Conservation (phyloP, 129 eudicot species). For the Centaurea solstitialis region DNA sequence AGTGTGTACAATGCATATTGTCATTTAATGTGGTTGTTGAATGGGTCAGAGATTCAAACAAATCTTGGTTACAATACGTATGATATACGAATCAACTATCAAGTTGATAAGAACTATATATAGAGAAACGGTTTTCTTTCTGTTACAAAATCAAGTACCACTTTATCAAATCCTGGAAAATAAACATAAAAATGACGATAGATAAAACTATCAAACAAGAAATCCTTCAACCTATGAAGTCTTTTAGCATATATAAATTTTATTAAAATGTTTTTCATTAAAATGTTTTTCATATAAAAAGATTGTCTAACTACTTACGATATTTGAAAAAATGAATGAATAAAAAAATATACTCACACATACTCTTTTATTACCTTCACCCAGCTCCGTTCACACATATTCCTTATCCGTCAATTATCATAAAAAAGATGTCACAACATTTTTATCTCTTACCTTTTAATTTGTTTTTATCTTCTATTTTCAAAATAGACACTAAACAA, state of each 20-base stretch:
- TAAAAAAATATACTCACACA: too few species aligned
- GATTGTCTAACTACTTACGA: too few species aligned
- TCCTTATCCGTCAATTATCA: neutral
- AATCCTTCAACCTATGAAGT: neutral
- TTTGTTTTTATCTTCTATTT: too few species aligned
- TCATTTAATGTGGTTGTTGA: neutral
- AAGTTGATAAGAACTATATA: neutral
- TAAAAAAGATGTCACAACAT: neutral
- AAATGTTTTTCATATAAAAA: neutral
- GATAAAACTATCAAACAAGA: neutral
- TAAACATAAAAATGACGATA: neutral
- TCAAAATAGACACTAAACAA: neutral
- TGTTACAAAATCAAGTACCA: neutral
- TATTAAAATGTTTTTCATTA: neutral
- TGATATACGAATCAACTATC: neutral
- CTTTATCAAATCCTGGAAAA: neutral
- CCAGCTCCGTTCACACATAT: too few species aligned
- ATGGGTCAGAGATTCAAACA: neutral
- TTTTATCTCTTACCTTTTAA: neutral
- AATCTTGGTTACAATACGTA: neutral
- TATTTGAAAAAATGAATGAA: too few species aligned
- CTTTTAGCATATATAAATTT: neutral
- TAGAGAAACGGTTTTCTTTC: neutral
- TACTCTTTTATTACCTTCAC: too few species aligned
- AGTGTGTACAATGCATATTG: neutral